phyloP scores from a whole-genome alignment of 2,329 filamentous ascomycete species.

The Didymella arachidicola region DNA sequence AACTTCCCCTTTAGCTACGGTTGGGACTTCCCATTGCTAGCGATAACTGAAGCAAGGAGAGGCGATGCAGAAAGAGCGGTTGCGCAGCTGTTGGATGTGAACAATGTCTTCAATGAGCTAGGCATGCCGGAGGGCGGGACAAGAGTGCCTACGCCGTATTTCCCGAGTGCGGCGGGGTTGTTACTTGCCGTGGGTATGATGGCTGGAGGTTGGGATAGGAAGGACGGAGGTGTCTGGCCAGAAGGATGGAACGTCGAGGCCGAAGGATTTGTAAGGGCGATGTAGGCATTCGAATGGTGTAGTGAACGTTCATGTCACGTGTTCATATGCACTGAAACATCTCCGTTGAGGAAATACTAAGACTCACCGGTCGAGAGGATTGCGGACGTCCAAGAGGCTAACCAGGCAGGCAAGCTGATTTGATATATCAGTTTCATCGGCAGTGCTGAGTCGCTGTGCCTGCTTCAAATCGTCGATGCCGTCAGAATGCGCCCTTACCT shows the following conservation, averaged over 20 bases:
- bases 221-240: constrained; percentile 58
- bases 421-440: background rate
- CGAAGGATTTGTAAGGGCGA: constrained; percentile 56
- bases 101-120: constrained; percentile 64
- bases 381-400: background rate
- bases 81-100: constrained; percentile 56
- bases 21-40: constrained; percentile 48
- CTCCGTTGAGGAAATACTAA: background rate
- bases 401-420: background rate
- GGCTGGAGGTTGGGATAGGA: constrained; percentile 64
- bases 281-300: constrained; percentile 23
- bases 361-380: background rate
- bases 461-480: background rate
- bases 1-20: constrained; percentile 48
- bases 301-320: background rate
- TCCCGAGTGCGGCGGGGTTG: constrained; percentile 60
- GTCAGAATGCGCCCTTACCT: background rate
- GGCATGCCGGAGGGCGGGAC: constrained; percentile 63
- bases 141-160: constrained; percentile 65
- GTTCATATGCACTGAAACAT: background rate
- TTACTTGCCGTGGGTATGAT: constrained; percentile 64
- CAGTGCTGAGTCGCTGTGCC: background rate
- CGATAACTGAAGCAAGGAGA: constrained; percentile 40
- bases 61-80: constrained; percentile 44
- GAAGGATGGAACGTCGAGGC: constrained; percentile 57